Evolutionary conservation across 139 green algal genomes (phyloP), one percentile per base, ranked within the genome.

Genomic region (Edaphochlamys debaryana): DNA sequence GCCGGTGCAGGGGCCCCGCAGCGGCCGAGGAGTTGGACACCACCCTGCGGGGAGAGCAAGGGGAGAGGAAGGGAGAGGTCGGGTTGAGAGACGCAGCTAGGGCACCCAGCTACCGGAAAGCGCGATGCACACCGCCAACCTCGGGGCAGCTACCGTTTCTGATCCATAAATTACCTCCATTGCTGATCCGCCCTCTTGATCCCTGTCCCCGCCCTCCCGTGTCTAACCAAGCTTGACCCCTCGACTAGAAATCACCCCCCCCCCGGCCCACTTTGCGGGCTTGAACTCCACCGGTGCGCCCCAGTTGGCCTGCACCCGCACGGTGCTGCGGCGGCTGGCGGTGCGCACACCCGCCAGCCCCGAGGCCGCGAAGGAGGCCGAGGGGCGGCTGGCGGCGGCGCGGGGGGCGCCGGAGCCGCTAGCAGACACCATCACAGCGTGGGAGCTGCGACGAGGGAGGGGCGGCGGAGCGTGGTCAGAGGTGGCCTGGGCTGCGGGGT

Each of bases 221-320:
- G 25, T 20, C 60, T 7, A 40, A 17, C 9, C 60, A n/a, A n/a
- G n/a, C 29, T 67, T 67, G 29, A 63, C 60, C 29, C 17, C 30
- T 67, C 45, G 11, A 13, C 45, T 54, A 13, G 11, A 54, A 9
- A 9, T 54, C 45, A 9, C 45, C 45, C 45, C 45, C 19, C 15
- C 64, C 34, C 4, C 19, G 0, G 77, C 45, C 0, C 92, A 52
- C 66, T 69, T 92, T 37, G 85, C 91, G 27, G 60, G 58, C 25
- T 52, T 86, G 87, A 96, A 96, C 63, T 94, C 89, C 7, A 96
- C 89, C 0, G 92, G 90, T 0, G 83, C 93, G 9, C 93, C 93
- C 93, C 93, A 96, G 67, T 72, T 84, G 23, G 93, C 92, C 2
- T 63, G 50, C 41, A 92, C 84, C 11, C 82, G 66, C 34, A 91